Conservation (phyloP, 768 basidiomycete genomes). For the Cantharellus anzutake region DNA sequence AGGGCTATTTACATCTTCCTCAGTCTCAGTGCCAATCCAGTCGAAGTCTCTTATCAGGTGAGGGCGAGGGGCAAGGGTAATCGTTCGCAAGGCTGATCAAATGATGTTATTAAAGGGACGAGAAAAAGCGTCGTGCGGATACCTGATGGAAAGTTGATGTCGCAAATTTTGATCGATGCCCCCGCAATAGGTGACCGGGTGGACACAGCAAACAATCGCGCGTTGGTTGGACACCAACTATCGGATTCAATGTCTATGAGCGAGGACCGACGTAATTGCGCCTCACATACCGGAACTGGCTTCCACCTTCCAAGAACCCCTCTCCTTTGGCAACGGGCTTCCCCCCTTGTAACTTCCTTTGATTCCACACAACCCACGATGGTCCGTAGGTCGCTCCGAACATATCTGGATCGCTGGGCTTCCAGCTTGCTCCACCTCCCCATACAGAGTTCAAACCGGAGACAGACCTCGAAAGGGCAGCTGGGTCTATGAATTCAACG, state of each 20-base stretch:
- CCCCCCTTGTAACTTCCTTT: conserved; percentile 50
- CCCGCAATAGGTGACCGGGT: conserved; percentile 38
- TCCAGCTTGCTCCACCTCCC: conserved; percentile 51
- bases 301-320: conserved; percentile 47
- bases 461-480: conserved; percentile 33
- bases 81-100: conserved; percentile 33
- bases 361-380: conserved; percentile 62
- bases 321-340: conserved; percentile 43
- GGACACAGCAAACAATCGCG: conserved; percentile 63
- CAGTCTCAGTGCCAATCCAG: conserved; percentile 31
- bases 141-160: conserved; percentile 37
- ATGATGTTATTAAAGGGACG: background rate
- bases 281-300: conserved; percentile 38
- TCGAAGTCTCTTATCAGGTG: conserved; percentile 57
- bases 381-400: conserved; percentile 62
- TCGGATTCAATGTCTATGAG: background rate
- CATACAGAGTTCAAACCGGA: conserved; percentile 28
- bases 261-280: background rate
- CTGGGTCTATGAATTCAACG: conserved; percentile 55
- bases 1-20: conserved; percentile 27
- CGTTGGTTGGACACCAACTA: conserved; percentile 62
- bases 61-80: conserved; percentile 40
- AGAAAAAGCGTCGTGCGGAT: background rate
- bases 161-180: conserved; percentile 52
- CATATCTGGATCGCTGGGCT: conserved; percentile 51